Conservation (phyloP, 306 rosid species). For the Trichosanthes truncata region DNA sequence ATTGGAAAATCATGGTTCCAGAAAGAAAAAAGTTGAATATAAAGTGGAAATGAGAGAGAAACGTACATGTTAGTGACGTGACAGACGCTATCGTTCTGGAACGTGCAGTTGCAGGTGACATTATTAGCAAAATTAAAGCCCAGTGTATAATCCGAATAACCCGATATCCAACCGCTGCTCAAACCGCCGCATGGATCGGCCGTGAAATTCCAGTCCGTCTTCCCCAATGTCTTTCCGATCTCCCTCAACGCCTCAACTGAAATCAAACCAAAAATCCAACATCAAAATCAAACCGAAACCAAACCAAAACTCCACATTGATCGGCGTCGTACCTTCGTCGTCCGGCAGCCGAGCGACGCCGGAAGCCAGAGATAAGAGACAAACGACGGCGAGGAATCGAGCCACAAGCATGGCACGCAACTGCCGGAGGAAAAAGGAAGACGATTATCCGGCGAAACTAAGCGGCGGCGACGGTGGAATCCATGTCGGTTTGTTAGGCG, state of each 20-base stretch:
- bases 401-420: background rate
- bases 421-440: no score
- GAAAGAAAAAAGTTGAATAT: background rate
- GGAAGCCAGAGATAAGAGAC: background rate
- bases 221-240: slow-evolving; percentile 35
- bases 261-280: slow-evolving; percentile 1
- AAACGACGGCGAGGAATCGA: background rate
- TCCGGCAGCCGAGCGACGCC: background rate
- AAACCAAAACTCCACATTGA: background rate
- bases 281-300: background rate
- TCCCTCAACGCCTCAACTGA: slow-evolving; percentile 32
- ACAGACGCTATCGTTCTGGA: slow-evolving; percentile 22
- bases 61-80: slow-evolving; percentile 51
- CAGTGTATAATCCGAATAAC: background rate
- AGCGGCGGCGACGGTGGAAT: no score
- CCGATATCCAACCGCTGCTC: slow-evolving; percentile 20
- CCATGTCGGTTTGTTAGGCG: no score
- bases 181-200: slow-evolving; percentile 39
- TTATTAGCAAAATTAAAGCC: slow-evolving; percentile 10
- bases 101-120: slow-evolving; percentile 36
- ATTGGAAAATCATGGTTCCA: no score
- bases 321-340: background rate
- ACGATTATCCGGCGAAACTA: no score
- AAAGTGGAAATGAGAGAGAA: background rate
- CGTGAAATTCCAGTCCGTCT: slow-evolving; percentile 30